Evolutionary conservation across 1,284 basidiomycete genomes (phyloP).

Genomic region (Sanghuangporus baumii): DNA sequence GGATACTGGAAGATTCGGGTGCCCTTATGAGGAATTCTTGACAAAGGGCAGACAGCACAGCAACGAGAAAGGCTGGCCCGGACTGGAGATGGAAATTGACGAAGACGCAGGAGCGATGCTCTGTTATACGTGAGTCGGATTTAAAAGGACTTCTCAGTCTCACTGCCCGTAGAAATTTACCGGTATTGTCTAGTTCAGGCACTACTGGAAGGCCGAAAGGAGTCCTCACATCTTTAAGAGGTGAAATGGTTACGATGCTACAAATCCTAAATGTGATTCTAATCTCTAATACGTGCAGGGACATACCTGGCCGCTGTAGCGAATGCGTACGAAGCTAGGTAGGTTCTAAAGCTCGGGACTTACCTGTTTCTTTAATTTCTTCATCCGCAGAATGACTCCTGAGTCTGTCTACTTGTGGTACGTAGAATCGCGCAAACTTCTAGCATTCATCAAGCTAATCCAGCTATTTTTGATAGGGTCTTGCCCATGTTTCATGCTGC

Average conservation of each 20-base stretch:
- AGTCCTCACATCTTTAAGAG: slow-evolving; percentile 74
- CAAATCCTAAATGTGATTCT: neutral
- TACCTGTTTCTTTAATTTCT: neutral
- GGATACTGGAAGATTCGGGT: slow-evolving; percentile 64
- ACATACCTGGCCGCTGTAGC: slow-evolving; percentile 78
- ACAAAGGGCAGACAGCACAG: slow-evolving; percentile 60
- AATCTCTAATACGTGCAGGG: slow-evolving; percentile 34
- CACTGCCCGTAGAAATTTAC: neutral
- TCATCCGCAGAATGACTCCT: slow-evolving; percentile 44
- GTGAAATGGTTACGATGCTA: slow-evolving; percentile 28
- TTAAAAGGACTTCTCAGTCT: neutral
- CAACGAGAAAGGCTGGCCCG: slow-evolving; percentile 67
- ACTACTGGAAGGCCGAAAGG: slow-evolving; percentile 85
- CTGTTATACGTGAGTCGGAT: slow-evolving; percentile 66
- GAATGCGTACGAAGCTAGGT: slow-evolving; percentile 75
- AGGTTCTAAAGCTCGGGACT: slow-evolving; percentile 19
- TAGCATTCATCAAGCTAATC: neutral
- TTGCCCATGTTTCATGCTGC: slow-evolving; percentile 87
- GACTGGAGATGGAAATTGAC: slow-evolving; percentile 60
- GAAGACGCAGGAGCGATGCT: slow-evolving; percentile 67
- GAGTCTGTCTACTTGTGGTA: slow-evolving; percentile 76
- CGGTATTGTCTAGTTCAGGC: slow-evolving; percentile 51
- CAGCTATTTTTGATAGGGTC: slow-evolving; percentile 45
- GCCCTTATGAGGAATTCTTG: slow-evolving; percentile 80
- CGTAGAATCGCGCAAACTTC: slow-evolving; percentile 4